phyloP scores from a whole-genome alignment of 1,284 basidiomycete species.

The Ustilago lituana region DNA sequence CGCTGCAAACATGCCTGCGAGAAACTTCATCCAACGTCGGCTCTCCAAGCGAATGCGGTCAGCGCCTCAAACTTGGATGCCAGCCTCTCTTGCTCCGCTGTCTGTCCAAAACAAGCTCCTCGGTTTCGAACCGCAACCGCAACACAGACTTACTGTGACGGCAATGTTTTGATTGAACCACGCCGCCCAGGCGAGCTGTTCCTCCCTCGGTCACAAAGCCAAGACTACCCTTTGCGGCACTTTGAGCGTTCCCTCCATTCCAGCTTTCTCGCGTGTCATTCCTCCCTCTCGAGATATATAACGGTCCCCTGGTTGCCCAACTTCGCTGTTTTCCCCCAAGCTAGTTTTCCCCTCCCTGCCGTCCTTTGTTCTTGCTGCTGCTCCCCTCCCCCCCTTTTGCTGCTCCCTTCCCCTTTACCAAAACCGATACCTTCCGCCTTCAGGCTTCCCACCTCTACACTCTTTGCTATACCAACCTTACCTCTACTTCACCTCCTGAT shows the following conservation, averaged over 20 bases:
- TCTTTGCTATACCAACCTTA: slow-evolving; percentile 15
- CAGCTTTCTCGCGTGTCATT: slow-evolving; percentile 19
- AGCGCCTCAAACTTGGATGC: slow-evolving; percentile 17
- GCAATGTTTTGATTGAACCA: slow-evolving; percentile 41
- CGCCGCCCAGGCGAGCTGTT: no score
- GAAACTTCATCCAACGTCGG: slow-evolving; percentile 44
- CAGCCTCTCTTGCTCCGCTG: neutral
- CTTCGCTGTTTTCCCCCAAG: slow-evolving; percentile 22
- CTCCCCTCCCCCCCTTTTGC: slow-evolving; percentile 19
- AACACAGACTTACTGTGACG: slow-evolving; percentile 5
- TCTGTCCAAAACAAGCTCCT: slow-evolving; percentile 15
- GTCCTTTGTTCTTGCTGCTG: slow-evolving; percentile 36
- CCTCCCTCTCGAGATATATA: slow-evolving; percentile 21
- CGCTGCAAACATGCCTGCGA: slow-evolving; percentile 38
- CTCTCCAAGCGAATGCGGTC: slow-evolving; percentile 31
- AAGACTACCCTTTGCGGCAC: neutral
- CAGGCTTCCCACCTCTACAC: slow-evolving; percentile 12
- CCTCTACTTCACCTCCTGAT: slow-evolving; percentile 7
- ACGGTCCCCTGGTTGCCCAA: slow-evolving; percentile 4
- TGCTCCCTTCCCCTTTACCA: slow-evolving; percentile 18
- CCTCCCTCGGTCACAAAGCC: neutral
- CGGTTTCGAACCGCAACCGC: neutral
- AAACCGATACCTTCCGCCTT: slow-evolving; percentile 11
- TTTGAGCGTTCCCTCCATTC: slow-evolving; percentile 1
- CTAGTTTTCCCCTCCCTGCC: slow-evolving; percentile 35